phyloP scores from a whole-genome alignment of 768 basidiomycete species.

The Pleurotus tuoliensis region DNA sequence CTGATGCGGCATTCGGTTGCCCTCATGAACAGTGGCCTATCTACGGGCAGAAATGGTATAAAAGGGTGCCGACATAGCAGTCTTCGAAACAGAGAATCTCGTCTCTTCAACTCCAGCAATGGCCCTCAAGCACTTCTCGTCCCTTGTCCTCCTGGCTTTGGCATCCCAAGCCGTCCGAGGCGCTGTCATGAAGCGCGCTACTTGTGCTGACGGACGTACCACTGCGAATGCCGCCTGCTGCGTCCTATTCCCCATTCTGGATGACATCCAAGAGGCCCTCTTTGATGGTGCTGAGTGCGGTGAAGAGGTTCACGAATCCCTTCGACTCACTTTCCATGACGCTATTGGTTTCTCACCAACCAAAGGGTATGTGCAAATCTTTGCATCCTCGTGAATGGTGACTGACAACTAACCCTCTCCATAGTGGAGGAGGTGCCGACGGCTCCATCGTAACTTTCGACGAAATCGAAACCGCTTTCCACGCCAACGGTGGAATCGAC shows the following conservation, averaged over 20 bases:
- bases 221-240: conserved; percentile 10
- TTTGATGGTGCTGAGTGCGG: conserved; percentile 28
- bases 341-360: conserved; percentile 37
- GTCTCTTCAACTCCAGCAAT: not conserved
- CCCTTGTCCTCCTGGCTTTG: not conserved
- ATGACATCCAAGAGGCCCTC: conserved; percentile 18
- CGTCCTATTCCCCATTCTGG: conserved; percentile 19
- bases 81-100: not conserved
- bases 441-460: conserved; percentile 34
- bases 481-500: conserved; percentile 29
- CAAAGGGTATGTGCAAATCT: conserved; percentile 20
- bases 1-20: not conserved
- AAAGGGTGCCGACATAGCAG: not conserved
- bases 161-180: not conserved
- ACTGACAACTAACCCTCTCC: no score
- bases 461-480: conserved; percentile 27
- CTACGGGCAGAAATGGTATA: conserved; percentile 1
- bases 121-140: conserved; percentile 6
- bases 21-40: not conserved
- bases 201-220: conserved; percentile 13
- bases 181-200: conserved; percentile 11
- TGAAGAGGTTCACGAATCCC: conserved; percentile 26
- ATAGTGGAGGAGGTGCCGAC: conserved; percentile 32
- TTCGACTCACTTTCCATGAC: conserved; percentile 36
- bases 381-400: no score